Conservation (phyloP, 2,329 filamentous ascomycete genomes). For the Lachnellula subtilissima region DNA sequence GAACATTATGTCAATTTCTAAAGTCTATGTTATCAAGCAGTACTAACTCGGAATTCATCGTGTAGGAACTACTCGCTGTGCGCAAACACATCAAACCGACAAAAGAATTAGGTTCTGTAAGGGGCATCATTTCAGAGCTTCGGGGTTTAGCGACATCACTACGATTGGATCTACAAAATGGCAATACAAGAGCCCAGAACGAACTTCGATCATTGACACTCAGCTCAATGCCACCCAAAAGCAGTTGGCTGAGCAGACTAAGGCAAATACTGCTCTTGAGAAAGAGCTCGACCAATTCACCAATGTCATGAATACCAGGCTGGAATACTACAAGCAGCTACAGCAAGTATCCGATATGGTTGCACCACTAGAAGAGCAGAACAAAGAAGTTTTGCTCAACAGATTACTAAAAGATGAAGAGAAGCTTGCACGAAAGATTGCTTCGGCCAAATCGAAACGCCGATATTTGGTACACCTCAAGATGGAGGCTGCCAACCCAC, state of each 20-base stretch:
- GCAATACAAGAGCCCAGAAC: constrained; percentile 49
- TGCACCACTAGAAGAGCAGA: constrained; percentile 60
- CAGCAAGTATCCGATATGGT: constrained; percentile 90
- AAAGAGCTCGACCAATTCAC: constrained; percentile 74
- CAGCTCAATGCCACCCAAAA: constrained; percentile 59
- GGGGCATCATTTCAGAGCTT: constrained; percentile 64
- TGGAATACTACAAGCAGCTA: constrained; percentile 87
- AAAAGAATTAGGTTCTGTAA: constrained; percentile 57
- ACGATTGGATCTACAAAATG: constrained; percentile 51
- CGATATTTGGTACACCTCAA: constrained; percentile 56
- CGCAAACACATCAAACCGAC: constrained; percentile 46
- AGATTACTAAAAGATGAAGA: constrained; percentile 56
- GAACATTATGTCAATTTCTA: background rate
- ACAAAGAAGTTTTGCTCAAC: constrained; percentile 23
- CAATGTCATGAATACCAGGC: constrained; percentile 72
- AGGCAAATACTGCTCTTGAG: constrained; percentile 47
- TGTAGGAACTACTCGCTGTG: constrained; percentile 48
- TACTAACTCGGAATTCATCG: constrained; percentile 49
- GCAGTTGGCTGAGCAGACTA: constrained; percentile 47
- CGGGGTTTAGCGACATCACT: constrained; percentile 58
- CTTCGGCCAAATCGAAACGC: constrained; percentile 63
- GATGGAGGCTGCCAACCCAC: constrained; percentile 44
- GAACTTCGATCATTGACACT: constrained; percentile 63
- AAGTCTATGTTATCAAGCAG: background rate
- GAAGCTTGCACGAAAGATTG: constrained; percentile 52